A percentile compares a stretch with the other conserved stretches of the same genome.
These are phyloP conservation scores for Senna siamea DNA, from an alignment of 306 rosid species.

Conservation along the genomic window DNA sequence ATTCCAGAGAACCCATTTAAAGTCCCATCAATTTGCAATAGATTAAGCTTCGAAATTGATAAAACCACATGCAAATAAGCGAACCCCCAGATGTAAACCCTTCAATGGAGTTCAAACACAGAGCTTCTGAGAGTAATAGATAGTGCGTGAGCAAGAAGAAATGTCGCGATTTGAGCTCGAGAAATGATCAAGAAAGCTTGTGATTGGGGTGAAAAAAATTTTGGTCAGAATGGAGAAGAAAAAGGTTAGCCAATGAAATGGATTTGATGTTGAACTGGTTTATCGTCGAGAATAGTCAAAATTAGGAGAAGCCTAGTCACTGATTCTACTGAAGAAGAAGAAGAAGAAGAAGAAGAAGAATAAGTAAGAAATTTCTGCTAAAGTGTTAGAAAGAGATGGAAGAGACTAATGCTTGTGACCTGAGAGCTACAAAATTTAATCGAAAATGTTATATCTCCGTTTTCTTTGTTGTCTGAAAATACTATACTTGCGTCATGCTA, in stretches of 20 bases:
- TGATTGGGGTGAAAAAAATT: conserved; percentile 39
- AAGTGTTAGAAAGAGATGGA: conserved; percentile 20
- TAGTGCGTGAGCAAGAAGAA: conserved; percentile 27
- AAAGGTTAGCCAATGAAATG: conserved; percentile 16
- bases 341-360: conserved; percentile 18
- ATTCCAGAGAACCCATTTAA: conserved; percentile 92
- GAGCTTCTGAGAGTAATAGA: conserved; percentile 11
- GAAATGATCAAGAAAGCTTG: conserved; percentile 41
- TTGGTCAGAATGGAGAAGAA: conserved; percentile 32
- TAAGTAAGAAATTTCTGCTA: conserved; percentile 28
- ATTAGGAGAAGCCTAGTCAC: conserved; percentile 3
- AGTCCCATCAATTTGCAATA: conserved; percentile 58
- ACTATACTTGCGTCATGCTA: background rate
- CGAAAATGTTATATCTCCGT: background rate
- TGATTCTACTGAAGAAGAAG: conserved; percentile 14
- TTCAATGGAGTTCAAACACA: conserved; percentile 25
- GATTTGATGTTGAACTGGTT: conserved; percentile 46
- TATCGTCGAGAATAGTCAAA: background rate
- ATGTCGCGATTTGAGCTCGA: conserved; percentile 29
- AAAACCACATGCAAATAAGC: conserved; percentile 32
- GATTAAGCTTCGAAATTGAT: conserved; percentile 39
- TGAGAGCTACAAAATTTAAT: conserved; percentile 29
- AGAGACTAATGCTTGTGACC: conserved; percentile 29
- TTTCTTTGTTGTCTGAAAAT: conserved; percentile 23
- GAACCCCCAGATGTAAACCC: conserved; percentile 32